Evolutionary conservation across 2,329 filamentous ascomycete species (phyloP).

Genomic region (Sclerotinia trifoliorum): DNA sequence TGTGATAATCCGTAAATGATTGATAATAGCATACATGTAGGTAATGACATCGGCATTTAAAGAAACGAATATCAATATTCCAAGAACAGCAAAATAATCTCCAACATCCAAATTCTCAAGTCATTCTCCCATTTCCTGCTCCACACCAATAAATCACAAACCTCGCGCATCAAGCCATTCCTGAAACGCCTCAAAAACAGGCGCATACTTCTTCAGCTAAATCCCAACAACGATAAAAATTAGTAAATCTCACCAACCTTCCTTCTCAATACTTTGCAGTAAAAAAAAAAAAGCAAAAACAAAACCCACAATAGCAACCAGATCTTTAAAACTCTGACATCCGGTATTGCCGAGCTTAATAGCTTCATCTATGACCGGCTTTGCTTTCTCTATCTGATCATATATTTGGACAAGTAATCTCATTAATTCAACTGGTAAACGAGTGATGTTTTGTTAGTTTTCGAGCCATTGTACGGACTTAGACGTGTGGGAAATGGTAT

Average conservation of each 20-base stretch:
- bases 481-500: neutral
- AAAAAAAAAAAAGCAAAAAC: no score
- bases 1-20: neutral
- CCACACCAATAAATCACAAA: neutral
- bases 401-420: neutral
- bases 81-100: neutral
- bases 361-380: neutral
- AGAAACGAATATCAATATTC: neutral
- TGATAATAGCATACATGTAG: neutral
- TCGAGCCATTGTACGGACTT: neutral
- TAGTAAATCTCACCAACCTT: neutral
- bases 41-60: neutral
- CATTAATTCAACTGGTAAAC: neutral
- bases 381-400: neutral
- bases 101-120: neutral
- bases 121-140: neutral
- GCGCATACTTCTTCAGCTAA: neutral
- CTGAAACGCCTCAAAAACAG: neutral
- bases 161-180: neutral
- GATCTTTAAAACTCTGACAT: neutral
- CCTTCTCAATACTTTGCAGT: neutral
- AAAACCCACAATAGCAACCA: neutral
- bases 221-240: neutral
- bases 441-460: no score
- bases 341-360: neutral